phyloP scores from a whole-genome alignment of 2,329 filamentous ascomycete genomes.

The Xylaria multiplex region DNA sequence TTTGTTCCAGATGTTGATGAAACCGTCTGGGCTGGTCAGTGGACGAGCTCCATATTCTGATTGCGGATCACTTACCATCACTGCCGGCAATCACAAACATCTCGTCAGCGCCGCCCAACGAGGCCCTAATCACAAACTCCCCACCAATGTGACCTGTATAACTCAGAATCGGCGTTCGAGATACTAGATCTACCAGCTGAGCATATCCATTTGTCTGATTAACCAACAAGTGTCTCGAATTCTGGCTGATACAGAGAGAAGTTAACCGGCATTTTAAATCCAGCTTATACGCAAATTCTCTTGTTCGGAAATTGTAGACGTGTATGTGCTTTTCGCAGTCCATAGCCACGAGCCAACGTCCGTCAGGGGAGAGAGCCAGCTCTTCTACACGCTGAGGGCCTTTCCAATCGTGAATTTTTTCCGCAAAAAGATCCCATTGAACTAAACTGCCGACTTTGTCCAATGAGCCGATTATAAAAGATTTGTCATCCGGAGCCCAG shows the following conservation, averaged over 20 bases:
- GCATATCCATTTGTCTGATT: conserved; percentile 83
- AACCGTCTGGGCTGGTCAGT: conserved; percentile 59
- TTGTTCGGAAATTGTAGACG: conserved; percentile 82
- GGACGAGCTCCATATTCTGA: neutral
- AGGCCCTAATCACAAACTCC: conserved; percentile 80
- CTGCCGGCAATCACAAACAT: conserved; percentile 93
- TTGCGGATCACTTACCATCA: conserved; percentile 69
- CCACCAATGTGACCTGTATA: conserved; percentile 81
- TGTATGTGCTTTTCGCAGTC: conserved; percentile 76
- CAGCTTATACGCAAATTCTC: conserved; percentile 79
- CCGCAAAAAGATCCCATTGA: conserved; percentile 74
- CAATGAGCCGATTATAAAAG: conserved; percentile 82
- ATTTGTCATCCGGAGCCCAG: conserved; percentile 83
- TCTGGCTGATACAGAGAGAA: conserved; percentile 81
- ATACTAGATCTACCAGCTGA: conserved; percentile 80
- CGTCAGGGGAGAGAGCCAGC: conserved; percentile 83
- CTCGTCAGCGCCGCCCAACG: conserved; percentile 89
- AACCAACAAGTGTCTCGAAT: conserved; percentile 83
- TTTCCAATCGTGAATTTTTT: conserved; percentile 72
- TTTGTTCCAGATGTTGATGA: conserved; percentile 91
- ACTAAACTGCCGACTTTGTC: conserved; percentile 73
- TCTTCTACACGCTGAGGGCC: conserved; percentile 82
- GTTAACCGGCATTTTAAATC: conserved; percentile 75
- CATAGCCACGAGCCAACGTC: conserved; percentile 81
- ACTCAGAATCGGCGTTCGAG: conserved; percentile 74